Base-by-base conservation (phyloP, 352 stramenopile genomes). In the Phytopythium delawarense region DNA sequence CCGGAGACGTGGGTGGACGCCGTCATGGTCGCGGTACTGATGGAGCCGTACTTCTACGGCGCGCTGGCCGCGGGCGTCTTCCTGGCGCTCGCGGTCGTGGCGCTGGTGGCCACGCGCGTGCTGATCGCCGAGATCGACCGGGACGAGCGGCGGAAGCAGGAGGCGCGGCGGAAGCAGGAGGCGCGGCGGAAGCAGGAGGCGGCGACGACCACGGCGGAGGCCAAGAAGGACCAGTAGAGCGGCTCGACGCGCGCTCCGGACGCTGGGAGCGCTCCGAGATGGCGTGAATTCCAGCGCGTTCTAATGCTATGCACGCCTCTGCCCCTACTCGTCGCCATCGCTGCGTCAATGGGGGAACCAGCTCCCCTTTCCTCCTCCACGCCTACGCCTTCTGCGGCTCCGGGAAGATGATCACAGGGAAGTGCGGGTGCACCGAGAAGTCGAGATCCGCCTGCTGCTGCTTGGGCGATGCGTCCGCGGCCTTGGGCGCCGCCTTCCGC, bases 361-460 rank as follows among this genome's bases (percentile, higher is more conserved):
- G 28, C 16, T 49, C 42, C 42, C 21, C 20, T 49, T 0, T 16
- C 42, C 42, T 23, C 9, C 42, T 49, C 42, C n/a, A 25, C 50
- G 50, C 46, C 52, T 58, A 58, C 23, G 52, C 32, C 54, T 60
- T 57, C 52, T 72, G 65, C 30, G 30, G 54, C 42, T 65, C 58
- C 7, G 63, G 56, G 56, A 90, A 85, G n/a, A 67, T 46, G 16
- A 89, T 64, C 15, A 89, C 70, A 0, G 83, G 80, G 60, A 90
- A 92, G 51, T 91, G 81, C 30, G 81, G 79, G 59, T 92, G 84
- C 51, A 75, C 69, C 28, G 76, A 75, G 51, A 90, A 91, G 59
- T 92, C 78, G 7, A 91, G 72, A 54, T 75, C 63, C 56, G 76
- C 71, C 30, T 62, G 62, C 18, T 45, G 40, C 40, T 49, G 42